Percentiles rank a stretch among this genome's conserved stretches.
Evolutionary conservation across 441 rosid genomes (phyloP).

Genomic region (Corymbia calophylla): DNA sequence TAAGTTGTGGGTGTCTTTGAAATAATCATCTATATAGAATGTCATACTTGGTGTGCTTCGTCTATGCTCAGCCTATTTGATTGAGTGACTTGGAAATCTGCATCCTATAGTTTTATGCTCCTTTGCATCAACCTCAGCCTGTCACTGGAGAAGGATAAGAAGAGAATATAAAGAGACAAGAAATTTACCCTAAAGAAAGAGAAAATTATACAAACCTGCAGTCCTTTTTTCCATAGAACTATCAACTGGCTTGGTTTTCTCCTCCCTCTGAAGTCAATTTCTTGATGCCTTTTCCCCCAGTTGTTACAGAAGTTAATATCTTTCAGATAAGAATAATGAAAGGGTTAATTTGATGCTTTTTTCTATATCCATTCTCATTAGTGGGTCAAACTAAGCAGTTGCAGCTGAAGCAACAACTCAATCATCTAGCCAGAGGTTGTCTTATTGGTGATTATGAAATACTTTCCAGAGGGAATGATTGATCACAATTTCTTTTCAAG

Average conservation of each 20-base stretch:
- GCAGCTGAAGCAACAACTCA: not conserved
- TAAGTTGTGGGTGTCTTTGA: not conserved
- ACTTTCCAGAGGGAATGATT: not conserved
- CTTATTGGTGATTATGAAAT: not conserved
- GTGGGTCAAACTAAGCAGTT: not conserved
- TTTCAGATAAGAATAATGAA: not conserved
- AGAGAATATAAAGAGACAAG: not conserved
- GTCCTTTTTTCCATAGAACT: not conserved
- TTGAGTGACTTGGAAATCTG: not conserved
- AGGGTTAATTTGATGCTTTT: not conserved
- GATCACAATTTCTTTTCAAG: not conserved
- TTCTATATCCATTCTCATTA: not conserved
- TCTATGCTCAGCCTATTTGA: not conserved
- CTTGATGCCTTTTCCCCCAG: not conserved
- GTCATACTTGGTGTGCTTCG: not conserved
- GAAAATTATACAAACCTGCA: not conserved
- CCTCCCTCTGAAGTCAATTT: not conserved
- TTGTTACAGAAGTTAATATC: not conserved
- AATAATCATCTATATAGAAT: not conserved
- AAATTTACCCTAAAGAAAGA: not conserved
- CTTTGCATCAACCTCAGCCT: not conserved
- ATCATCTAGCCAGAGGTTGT: not conserved
- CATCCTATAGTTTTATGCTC: not conserved
- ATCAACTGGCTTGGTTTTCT: not conserved
- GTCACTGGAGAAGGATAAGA: not conserved